phyloP scores from a whole-genome alignment of 345 rosid genomes.

The Anacardium occidentale region DNA sequence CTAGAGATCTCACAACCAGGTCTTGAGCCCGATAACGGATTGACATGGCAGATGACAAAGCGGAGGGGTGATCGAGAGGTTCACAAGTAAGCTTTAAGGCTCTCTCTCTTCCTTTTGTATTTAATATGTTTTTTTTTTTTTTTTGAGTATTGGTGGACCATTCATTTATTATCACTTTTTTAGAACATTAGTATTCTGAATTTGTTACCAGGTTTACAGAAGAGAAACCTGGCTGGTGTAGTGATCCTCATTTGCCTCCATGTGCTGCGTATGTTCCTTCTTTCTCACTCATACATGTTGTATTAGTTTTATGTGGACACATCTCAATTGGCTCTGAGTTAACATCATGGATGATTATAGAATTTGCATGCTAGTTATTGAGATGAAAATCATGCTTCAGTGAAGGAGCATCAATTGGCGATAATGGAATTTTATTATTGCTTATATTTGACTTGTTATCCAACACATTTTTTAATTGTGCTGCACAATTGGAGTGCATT shows the following conservation, averaged over 20 bases:
- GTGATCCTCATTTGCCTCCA: slow-evolving; percentile 86
- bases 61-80: slow-evolving; percentile 83
- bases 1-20: slow-evolving; percentile 96
- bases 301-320: slow-evolving; percentile 9
- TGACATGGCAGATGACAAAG: slow-evolving; percentile 98
- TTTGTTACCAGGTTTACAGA: slow-evolving; percentile 54
- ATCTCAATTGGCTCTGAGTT: not conserved
- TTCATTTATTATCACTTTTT: not conserved
- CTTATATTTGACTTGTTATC: no score
- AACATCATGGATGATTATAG: not conserved
- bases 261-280: slow-evolving; percentile 74
- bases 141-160: not conserved
- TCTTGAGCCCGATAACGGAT: slow-evolving; percentile 83
- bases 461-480: no score
- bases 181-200: slow-evolving; percentile 10
- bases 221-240: slow-evolving; percentile 92
- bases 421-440: no score
- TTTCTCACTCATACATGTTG: not conserved
- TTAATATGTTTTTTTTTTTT: no score
- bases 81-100: slow-evolving; percentile 68
- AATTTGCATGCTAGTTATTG: no score
- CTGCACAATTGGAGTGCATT: no score
- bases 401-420: no score
- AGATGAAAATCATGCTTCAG: no score
- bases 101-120: slow-evolving; percentile 14